Percentiles rank a stretch among this genome's conserved stretches.
phyloP scores from a whole-genome alignment of 768 basidiomycete species.

The Suillus plorans region DNA sequence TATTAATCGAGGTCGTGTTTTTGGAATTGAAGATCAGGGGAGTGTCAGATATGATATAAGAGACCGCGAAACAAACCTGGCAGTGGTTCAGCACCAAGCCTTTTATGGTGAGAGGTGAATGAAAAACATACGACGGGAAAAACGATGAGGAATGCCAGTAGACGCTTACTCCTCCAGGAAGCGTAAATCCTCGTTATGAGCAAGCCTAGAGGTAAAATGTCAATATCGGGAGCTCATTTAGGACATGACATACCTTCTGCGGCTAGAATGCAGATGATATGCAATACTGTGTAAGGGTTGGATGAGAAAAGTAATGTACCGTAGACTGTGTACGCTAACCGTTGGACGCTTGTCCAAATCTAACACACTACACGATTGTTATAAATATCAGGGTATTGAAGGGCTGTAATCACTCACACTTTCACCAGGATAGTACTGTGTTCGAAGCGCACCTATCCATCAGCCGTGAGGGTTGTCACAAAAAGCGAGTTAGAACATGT shows the following conservation, averaged over 20 bases:
- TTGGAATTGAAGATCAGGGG: neutral
- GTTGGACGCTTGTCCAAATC: neutral
- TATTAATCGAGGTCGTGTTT: neutral
- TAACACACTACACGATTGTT: neutral
- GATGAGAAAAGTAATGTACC: neutral
- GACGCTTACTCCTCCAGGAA: neutral
- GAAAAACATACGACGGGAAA: neutral
- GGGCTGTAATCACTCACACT: neutral
- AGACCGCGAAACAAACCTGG: neutral
- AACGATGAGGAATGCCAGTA: neutral
- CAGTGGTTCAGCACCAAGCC: neutral
- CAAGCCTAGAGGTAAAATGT: neutral
- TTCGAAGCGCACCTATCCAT: neutral
- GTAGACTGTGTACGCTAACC: neutral
- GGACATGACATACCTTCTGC: neutral
- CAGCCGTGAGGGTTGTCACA: neutral
- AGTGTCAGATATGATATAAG: neutral
- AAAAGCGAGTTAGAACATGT: neutral
- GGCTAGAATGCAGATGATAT: neutral
- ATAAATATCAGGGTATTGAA: neutral
- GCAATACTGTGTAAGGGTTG: neutral
- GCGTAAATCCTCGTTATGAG: neutral
- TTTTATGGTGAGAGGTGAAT: too few species aligned
- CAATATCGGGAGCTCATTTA: neutral
- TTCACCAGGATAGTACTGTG: conserved; percentile 3